Base-by-base conservation (phyloP, 768 basidiomycete genomes). In the Podaxis sp. region DNA sequence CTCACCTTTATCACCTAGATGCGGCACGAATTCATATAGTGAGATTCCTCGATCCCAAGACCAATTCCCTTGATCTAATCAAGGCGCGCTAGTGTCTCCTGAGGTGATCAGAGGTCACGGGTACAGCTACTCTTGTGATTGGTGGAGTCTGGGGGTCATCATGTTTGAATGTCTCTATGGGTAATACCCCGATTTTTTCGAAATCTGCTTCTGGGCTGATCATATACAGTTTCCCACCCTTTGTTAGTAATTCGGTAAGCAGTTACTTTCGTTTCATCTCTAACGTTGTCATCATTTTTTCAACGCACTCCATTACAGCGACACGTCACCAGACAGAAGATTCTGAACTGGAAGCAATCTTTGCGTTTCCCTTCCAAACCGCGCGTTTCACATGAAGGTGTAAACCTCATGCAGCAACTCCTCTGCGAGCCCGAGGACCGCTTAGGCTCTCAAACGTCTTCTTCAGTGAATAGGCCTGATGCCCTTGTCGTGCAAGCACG, bases 81-180 rank as follows among this genome's bases (percentile, higher is more conserved):
- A 47, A 66, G 47, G 65, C 63, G 65, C 63, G 25, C 61, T 64
- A 94, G 93, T 93, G 91, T 93, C 91, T 8, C 93, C 92, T 47
- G 92, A 94, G 73, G 93, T 94, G 51, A 93, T 94, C 71, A 85
- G 91, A 67, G 91, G 91, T 22, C 90, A 93, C 71, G 96, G 95
- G 25, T 98, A 98, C 75, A 87, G 90, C 41, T 96, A 92, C 76
- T 91, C 90, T 38, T 96, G 94, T 72, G 96, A 98, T 72, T 98
- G 95, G 95, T 99, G 96, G 96, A 94, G 91, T 76, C 83, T 98
- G 51, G 96, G 95, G 12, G 91, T 97, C 59, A 98, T 99, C 73
- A 92, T 94, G 88, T 98, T 90, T 70, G 95, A 98, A 74, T 94
- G 93, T 72, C 79, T 97, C 73, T 96, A 94, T 69, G 93, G 91